phyloP scores from a whole-genome alignment of 2,329 filamentous ascomycete species.

The Xylariales sp. region DNA sequence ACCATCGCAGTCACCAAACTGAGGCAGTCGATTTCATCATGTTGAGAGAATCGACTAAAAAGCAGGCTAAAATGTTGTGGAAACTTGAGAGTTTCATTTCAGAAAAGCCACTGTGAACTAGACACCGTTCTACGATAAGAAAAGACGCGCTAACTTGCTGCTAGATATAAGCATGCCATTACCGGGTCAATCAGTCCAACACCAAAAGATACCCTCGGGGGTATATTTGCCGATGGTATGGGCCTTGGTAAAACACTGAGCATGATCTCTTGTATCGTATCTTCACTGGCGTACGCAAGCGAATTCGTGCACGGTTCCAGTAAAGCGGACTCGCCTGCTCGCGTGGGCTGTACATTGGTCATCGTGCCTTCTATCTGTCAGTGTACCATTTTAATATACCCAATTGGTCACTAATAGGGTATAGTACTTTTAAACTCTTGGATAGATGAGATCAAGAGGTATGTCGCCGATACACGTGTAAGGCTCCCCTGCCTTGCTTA shows the following conservation, averaged over 20 bases:
- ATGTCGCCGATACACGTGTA: not conserved
- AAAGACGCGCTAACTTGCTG: slow-evolving; percentile 11
- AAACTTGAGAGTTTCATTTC: slow-evolving; percentile 6
- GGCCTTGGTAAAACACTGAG: slow-evolving; percentile 43
- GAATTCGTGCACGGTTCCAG: not conserved
- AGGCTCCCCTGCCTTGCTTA: not conserved
- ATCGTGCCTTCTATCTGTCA: slow-evolving; percentile 35
- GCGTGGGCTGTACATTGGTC: slow-evolving; percentile 31
- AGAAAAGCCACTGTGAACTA: not conserved
- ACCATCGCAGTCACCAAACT: slow-evolving; percentile 36
- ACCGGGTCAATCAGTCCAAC: slow-evolving; percentile 28
- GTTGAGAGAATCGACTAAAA: slow-evolving; percentile 28
- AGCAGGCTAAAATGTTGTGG: slow-evolving; percentile 29
- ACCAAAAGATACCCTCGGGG: slow-evolving; percentile 35
- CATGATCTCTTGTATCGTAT: slow-evolving; percentile 38
- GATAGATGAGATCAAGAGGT: slow-evolving; percentile 39
- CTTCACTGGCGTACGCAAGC: slow-evolving; percentile 9
- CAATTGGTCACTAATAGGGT: slow-evolving; percentile 13
- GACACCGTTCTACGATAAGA: not conserved
- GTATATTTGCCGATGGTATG: slow-evolving; percentile 44
- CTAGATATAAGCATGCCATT: slow-evolving; percentile 36
- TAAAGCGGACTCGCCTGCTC: not conserved
- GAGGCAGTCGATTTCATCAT: slow-evolving; percentile 39
- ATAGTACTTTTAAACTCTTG: slow-evolving; percentile 38
- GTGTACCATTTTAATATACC: not conserved